Evolutionary conservation across 345 rosid species (phyloP).

Genomic region (Lenwebbia sp.): DNA sequence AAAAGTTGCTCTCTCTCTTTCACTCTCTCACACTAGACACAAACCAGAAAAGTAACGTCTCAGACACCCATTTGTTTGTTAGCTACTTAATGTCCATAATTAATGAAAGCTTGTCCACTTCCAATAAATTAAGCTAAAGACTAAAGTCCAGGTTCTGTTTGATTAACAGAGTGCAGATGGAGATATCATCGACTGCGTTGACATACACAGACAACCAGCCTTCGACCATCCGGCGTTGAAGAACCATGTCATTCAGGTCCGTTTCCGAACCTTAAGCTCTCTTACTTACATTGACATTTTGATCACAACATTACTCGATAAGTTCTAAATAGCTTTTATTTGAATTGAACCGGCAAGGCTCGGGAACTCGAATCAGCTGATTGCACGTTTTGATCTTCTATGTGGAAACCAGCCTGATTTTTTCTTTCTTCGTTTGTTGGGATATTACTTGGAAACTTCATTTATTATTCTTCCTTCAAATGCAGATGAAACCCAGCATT

Average conservation of each 20-base stretch:
- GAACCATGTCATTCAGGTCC: slow-evolving; percentile 36
- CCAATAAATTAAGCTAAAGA: not conserved
- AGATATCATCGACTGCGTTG: slow-evolving; percentile 40
- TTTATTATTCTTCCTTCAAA: not conserved
- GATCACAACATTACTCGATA: not conserved
- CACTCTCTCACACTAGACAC: no score
- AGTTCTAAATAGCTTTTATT: not conserved
- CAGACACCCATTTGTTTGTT: not conserved
- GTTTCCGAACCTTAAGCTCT: not conserved
- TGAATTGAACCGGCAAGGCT: not conserved
- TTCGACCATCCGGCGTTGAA: slow-evolving; percentile 38
- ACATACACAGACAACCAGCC: slow-evolving; percentile 38
- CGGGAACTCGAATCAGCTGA: not conserved
- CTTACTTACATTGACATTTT: not conserved
- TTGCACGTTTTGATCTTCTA: not conserved
- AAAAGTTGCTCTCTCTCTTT: not conserved
- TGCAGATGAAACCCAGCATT: slow-evolving; percentile 35
- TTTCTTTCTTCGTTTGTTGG: not conserved
- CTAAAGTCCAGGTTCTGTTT: not conserved
- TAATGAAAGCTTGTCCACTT: not conserved
- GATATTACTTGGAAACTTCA: not conserved
- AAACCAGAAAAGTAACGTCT: not conserved
- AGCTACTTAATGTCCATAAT: not conserved
- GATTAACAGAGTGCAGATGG: slow-evolving; percentile 36
- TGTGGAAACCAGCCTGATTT: not conserved